Evolutionary conservation across 352 stramenopile species (phyloP), one percentile per base, ranked within the genome.

Genomic region (Phytophthora sp.): DNA sequence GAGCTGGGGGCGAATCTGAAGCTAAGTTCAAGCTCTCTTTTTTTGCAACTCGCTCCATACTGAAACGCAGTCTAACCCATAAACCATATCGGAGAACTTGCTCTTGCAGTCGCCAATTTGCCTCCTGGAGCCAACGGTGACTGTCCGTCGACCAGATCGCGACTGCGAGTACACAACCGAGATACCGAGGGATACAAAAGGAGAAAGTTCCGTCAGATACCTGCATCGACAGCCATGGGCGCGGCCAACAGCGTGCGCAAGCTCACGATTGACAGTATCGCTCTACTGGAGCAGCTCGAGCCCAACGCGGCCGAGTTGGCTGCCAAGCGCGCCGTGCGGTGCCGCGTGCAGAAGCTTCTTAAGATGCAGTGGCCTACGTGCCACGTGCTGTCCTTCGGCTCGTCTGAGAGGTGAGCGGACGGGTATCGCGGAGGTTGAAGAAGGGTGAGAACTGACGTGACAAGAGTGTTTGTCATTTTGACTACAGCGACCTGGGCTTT

Each of bases 201-300:
- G n/a, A n/a, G n/a, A n/a, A n/a, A n/a, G n/a, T n/a, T n/a, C 41
- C 21, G 11, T 31, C 41, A 46, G 29, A 33, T n/a, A 8, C 33
- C 16, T 29, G 1, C 33, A 56, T 27, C 39, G 18, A 24, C 47
- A 67, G 71, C 30, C 58, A 95, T 95, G 86, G 86, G 86, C 27
- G 86, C 86, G 18, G 81, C 75, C 53, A 93, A 88, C 63, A 95
- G 84, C 64, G 83, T 89, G 54, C 77, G 82, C 57, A 91, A 91
- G 63, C 84, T 93, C 63, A 91, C 84, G 60, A 72, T 95, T 57
- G 84, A 95, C 45, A 88, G 77, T 67, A 84, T 93, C 54, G 79
- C 80, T 58, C 63, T 95, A 69, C 69, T 93, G 26, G 87, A 95
- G 68, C 84, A 86, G 59, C 76, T 95, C n/a, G 84, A 95, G 73